Evolutionary conservation across 805 yeast genomes (phyloP), one percentile per base, ranked within the genome.

Genomic region (Candida ovalis): DNA sequence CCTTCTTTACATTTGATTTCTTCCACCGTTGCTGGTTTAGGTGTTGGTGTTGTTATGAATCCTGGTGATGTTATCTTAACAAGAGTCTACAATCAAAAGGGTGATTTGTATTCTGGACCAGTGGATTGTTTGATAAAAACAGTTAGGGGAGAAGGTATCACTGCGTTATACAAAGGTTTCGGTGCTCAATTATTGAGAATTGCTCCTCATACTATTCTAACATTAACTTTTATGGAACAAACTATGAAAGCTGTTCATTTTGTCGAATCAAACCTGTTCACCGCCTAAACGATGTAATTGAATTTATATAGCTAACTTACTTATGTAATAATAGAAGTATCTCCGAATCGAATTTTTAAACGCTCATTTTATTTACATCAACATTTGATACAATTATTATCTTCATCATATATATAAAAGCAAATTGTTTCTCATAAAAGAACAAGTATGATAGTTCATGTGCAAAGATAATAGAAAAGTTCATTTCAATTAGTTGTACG

Each of bases 31-130:
- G 84, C 97, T 7, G 99, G 99, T 40, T 64, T 90, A 37, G 97
- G 96, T 58, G 98, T 94, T 28, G 91, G 95, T 44, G 74, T 91
- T 19, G 96, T 88, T 28, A 92, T 94, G 97, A 94, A 91, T 66
- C 98, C 99, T 15, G 90, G 96, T 81, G 99, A 94, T 68, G 98
- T 94, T 40, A 78, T 94, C 45, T 74, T 94, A 69, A 94, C 99
- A 1, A 81, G 99, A 72, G 85, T 94, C 66, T 94, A 92, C 70
- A 94, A 94, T 69, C 98, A 94, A 67, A 87, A 84, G 68, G 96
- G 96, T 43, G 77, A 87, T 60, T 77, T 86, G 45, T 94, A 94
- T 70, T 76, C 72, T 44, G 96, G 96, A 9, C 95, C 96, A 1
- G 56, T 90, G 22, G 99, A 94, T 69, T 94, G 99, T 73, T 73